A percentile compares a stretch with the other conserved stretches of the same genome.
These are phyloP conservation scores for Colletotrichum sp. DNA, from an alignment of 2,329 filamentous ascomycete species.

Conservation along the genomic window DNA sequence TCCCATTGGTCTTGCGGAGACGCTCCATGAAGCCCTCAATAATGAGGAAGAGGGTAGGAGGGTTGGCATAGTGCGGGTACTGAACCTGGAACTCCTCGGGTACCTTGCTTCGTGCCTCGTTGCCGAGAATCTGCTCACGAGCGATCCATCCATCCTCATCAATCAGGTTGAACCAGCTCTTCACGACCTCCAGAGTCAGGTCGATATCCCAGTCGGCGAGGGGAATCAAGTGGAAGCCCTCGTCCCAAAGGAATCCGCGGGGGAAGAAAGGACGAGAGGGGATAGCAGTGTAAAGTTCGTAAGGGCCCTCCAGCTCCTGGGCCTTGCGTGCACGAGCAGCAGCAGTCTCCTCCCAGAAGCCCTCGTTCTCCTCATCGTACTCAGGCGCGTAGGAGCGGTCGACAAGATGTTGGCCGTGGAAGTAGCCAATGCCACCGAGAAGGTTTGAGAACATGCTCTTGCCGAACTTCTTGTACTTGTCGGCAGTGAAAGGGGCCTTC, in stretches of 20 bases:
- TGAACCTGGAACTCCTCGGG: conserved; percentile 92
- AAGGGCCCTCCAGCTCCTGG: conserved; percentile 78
- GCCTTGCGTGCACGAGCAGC: conserved; percentile 74
- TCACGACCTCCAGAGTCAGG: conserved; percentile 83
- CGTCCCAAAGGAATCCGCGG: conserved; percentile 95
- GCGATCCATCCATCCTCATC: conserved; percentile 98
- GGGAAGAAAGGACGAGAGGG: conserved; percentile 97
- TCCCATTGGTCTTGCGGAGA: conserved; percentile 63
- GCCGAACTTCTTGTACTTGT: conserved; percentile 79
- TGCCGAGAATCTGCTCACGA: conserved; percentile 91
- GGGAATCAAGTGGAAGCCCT: conserved; percentile 92
- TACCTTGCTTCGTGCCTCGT: conserved; percentile 93
- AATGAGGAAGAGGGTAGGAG: conserved; percentile 90
- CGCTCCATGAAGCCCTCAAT: conserved; percentile 85
- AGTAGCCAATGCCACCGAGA: conserved; percentile 93
- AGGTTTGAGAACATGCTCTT: conserved; percentile 94
- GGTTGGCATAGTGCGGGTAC: conserved; percentile 97
- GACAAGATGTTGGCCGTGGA: conserved; percentile 85
- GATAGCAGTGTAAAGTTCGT: conserved; percentile 88
- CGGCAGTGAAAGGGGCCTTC: conserved; percentile 75
- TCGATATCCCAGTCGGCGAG: conserved; percentile 95
- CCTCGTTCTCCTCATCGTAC: conserved; percentile 94
- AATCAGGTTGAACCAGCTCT: conserved; percentile 95
- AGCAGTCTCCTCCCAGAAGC: conserved; percentile 92
- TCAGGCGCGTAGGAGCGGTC: conserved; percentile 91